These are phyloP conservation scores for Roridomyces roridus DNA, from an alignment of 768 basidiomycete species.

Conservation along the genomic window DNA sequence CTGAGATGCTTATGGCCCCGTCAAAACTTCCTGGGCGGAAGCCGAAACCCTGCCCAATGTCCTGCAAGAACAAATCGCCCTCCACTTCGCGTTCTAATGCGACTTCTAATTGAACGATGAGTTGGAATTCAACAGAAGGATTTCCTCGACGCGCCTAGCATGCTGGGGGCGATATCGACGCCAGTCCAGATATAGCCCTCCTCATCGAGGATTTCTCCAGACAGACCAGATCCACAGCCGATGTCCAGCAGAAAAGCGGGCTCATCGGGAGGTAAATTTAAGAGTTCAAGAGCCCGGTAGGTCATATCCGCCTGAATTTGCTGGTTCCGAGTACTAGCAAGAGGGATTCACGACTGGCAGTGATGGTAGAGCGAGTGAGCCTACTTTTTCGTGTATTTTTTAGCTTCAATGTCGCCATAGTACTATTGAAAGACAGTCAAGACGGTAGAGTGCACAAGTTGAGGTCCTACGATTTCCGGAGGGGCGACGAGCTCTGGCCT, in stretches of 20 bases:
- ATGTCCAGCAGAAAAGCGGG: constrained; percentile 92
- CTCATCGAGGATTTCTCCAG: constrained; percentile 95
- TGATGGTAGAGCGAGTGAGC: constrained; percentile 1
- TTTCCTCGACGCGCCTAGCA: constrained; percentile 81
- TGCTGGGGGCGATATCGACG: constrained; percentile 93
- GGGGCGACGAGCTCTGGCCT: constrained; percentile 89
- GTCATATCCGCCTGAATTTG: constrained; percentile 98
- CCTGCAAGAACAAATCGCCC: constrained; percentile 95
- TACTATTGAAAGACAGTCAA: constrained; percentile 59
- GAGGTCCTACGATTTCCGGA: constrained; percentile 80
- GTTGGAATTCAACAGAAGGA: not conserved
- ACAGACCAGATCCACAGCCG: constrained; percentile 96
- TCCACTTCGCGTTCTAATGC: constrained; percentile 95
- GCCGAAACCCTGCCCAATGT: constrained; percentile 97
- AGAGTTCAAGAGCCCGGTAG: constrained; percentile 89
- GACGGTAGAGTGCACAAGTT: not conserved
- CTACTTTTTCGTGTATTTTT: constrained; percentile 96
- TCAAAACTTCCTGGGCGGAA: constrained; percentile 98
- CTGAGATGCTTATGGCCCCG: constrained; percentile 97
- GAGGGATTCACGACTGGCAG: constrained; percentile 14
- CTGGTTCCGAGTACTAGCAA: constrained; percentile 86
- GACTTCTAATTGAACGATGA: constrained; percentile 68
- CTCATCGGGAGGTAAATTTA: constrained; percentile 80
- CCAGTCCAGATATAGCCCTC: constrained; percentile 94
- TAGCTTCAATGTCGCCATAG: constrained; percentile 94